These are phyloP conservation scores for Basidiobolus meristosporus DNA, from an alignment of 371 early-diverging fungal genomes.

Conservation along the genomic window DNA sequence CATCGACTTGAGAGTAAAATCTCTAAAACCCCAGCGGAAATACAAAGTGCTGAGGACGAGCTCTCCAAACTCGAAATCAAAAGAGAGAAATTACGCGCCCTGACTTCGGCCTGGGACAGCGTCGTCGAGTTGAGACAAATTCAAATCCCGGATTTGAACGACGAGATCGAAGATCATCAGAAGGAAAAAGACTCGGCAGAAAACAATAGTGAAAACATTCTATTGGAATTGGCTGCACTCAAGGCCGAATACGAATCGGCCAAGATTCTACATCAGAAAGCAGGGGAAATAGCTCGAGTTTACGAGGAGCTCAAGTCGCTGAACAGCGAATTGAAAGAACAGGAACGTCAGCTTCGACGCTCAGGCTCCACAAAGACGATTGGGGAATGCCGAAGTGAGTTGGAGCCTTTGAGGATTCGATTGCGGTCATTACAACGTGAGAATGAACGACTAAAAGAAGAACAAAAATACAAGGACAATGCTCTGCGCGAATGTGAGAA, in stretches of 20 bases:
- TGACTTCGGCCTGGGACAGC: slow-evolving; percentile 20
- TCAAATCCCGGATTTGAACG: slow-evolving; percentile 14
- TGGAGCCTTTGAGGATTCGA: slow-evolving; percentile 20
- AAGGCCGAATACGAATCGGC: background rate
- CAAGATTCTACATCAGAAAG: background rate
- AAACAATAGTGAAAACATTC: background rate
- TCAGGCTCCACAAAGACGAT: slow-evolving; percentile 41
- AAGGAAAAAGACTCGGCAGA: background rate
- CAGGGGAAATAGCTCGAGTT: background rate
- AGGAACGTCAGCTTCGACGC: slow-evolving; percentile 26
- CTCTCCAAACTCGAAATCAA: slow-evolving; percentile 10
- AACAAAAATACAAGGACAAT: too few species aligned
- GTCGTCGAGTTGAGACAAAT: slow-evolving; percentile 11
- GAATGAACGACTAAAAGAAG: too few species aligned
- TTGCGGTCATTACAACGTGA: slow-evolving; percentile 6
- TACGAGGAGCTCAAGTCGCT: background rate
- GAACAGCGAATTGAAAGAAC: background rate
- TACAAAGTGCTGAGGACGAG: slow-evolving; percentile 13
- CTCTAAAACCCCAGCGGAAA: slow-evolving; percentile 22
- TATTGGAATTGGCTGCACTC: background rate
- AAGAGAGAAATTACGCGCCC: slow-evolving; percentile 12
- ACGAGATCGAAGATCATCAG: slow-evolving; percentile 1
- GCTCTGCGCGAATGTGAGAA: too few species aligned
- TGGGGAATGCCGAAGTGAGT: slow-evolving; percentile 42
- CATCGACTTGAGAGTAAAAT: too few species aligned